Evolutionary conservation across 768 basidiomycete species (phyloP).

Genomic region (Serendipita sp.): DNA sequence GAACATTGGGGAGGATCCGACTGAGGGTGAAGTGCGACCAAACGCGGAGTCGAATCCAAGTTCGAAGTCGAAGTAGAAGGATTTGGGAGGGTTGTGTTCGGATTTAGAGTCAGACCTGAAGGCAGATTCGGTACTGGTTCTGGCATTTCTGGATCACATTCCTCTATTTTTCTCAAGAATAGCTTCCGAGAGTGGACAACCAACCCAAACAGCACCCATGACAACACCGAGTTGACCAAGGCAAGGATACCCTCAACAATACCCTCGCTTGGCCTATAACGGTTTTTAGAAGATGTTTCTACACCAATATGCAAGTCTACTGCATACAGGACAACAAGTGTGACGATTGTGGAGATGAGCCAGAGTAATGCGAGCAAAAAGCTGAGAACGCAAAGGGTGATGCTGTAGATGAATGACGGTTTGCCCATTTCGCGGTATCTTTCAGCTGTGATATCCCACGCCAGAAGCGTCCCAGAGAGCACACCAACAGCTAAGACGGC

Average conservation of each 20-base stretch:
- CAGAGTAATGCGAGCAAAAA: neutral
- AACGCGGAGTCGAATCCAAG: no score
- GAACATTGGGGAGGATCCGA: no score
- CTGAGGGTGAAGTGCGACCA: no score
- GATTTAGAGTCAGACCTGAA: no score
- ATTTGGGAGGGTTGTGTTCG: no score
- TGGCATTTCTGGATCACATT: neutral
- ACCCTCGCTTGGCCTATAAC: neutral
- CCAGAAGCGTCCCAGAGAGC: no score
- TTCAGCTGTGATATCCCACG: no score
- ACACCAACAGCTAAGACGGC: no score
- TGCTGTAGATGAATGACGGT: neutral
- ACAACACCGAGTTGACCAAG: neutral
- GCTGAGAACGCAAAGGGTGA: neutral
- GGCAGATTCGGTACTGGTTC: neutral
- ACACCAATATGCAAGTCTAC: neutral
- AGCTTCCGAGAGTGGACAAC: neutral
- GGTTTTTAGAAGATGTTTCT: no score
- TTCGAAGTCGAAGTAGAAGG: no score
- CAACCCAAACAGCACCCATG: neutral
- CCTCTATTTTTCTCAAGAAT: neutral
- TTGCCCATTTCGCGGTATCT: neutral
- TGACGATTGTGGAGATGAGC: neutral
- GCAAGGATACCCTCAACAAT: neutral
- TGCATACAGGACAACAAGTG: neutral